Evolutionary conservation across 1,139 yeast species (phyloP).

Genomic region (Saccharomycopsis hybrid): DNA sequence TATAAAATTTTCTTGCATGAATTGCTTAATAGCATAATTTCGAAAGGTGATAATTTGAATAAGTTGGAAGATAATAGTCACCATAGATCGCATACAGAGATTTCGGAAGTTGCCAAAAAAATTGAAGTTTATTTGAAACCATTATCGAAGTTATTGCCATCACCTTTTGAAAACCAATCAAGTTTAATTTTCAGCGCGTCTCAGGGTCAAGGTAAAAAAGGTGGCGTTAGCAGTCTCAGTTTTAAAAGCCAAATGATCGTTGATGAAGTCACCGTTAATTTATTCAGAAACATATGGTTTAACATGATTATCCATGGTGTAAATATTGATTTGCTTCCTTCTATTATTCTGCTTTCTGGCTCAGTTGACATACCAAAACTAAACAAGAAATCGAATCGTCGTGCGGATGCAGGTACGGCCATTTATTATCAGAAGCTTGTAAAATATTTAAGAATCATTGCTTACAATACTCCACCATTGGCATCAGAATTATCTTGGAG

Average conservation of each 20-base stretch:
- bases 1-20: slow-evolving; percentile 58
- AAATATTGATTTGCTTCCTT: slow-evolving; percentile 14
- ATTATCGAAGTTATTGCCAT: slow-evolving; percentile 68
- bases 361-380: slow-evolving; percentile 12
- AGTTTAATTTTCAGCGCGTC: slow-evolving; percentile 1
- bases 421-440: not conserved
- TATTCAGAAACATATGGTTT: slow-evolving; percentile 90
- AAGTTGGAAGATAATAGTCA: slow-evolving; percentile 54
- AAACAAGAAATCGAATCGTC: no score
- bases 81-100: slow-evolving; percentile 75
- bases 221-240: not conserved
- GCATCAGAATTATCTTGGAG: slow-evolving; percentile 84
- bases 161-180: slow-evolving; percentile 37
- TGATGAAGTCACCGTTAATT: slow-evolving; percentile 35
- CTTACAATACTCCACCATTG: slow-evolving; percentile 84
- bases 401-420: no score
- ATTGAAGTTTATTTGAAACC: slow-evolving; percentile 67
- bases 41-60: slow-evolving; percentile 56
- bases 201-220: not conserved
- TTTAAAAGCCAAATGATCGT: slow-evolving; percentile 3
- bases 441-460: slow-evolving; percentile 55
- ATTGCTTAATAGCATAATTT: slow-evolving; percentile 57
- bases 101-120: slow-evolving; percentile 69
- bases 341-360: not conserved
- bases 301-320: slow-evolving; percentile 85